Evolutionary conservation across 1,139 yeast species (phyloP).

Genomic region (Hanseniaspora gamundiae): DNA sequence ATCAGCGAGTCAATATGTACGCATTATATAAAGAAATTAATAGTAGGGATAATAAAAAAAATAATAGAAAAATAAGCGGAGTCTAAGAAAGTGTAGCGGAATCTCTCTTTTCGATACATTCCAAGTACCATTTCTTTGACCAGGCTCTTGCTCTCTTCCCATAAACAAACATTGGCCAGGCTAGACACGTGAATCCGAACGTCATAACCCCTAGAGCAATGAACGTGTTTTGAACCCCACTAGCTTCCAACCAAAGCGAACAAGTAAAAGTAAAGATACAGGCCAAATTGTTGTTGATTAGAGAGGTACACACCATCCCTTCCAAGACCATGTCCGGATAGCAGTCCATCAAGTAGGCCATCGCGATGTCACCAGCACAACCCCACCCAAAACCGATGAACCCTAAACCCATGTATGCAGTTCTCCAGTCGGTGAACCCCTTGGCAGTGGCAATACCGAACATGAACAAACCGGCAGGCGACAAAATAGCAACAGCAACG

Average conservation of each 20-base stretch:
- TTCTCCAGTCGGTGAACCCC: constrained; percentile 42
- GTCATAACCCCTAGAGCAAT: constrained; percentile 64
- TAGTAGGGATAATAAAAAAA: background rate
- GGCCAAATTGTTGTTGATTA: constrained; percentile 67
- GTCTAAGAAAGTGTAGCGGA: background rate
- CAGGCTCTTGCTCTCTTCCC: constrained; percentile 58
- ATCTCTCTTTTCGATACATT: constrained; percentile 5
- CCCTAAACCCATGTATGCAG: constrained; percentile 52
- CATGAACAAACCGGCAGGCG: constrained; percentile 65
- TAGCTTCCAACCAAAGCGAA: constrained; percentile 54
- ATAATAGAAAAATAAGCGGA: background rate
- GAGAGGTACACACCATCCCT: constrained; percentile 79
- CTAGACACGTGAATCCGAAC: constrained; percentile 46
- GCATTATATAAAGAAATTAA: background rate
- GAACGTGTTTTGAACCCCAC: constrained; percentile 62
- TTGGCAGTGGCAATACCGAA: constrained; percentile 77
- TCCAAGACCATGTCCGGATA: constrained; percentile 67
- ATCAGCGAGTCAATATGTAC: too few relatives aligned
- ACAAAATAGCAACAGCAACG: constrained; percentile 51
- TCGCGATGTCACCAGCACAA: constrained; percentile 61
- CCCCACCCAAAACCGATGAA: constrained; percentile 68
- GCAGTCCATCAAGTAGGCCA: constrained; percentile 60
- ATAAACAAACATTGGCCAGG: constrained; percentile 58
- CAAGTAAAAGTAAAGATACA: constrained; percentile 71
- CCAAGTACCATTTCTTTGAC: constrained; percentile 44